Conservation (phyloP, 2,329 filamentous ascomycete genomes). For the Acrodontium crateriforme region DNA sequence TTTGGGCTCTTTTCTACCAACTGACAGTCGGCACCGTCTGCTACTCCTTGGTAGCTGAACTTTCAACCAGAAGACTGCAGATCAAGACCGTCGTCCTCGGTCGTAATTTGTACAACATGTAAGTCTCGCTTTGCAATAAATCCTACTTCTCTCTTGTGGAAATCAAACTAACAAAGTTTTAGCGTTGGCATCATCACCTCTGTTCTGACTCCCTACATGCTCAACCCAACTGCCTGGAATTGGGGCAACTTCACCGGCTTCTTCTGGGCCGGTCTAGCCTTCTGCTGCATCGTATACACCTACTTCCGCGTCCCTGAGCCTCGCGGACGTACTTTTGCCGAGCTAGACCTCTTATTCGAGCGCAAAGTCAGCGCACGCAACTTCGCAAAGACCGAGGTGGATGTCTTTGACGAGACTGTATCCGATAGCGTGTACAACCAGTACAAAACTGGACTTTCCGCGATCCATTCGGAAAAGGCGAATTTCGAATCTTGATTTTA, state of each 20-base stretch:
- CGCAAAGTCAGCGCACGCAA: constrained; percentile 55
- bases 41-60: constrained; percentile 75
- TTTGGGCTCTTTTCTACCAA: constrained; percentile 74
- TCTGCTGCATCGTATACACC: constrained; percentile 66
- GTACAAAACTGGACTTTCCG: constrained; percentile 9
- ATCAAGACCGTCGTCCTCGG: constrained; percentile 87
- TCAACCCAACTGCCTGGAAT: constrained; percentile 75
- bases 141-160: not conserved
- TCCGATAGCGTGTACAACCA: constrained; percentile 13
- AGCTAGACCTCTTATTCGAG: constrained; percentile 77
- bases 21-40: constrained; percentile 78
- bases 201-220: constrained; percentile 81
- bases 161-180: too few species aligned
- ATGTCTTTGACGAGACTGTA: constrained; percentile 38
- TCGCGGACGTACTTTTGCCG: constrained; percentile 65
- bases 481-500: too few species aligned
- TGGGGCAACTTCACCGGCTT: constrained; percentile 82
- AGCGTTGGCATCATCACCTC: too few species aligned
- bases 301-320: constrained; percentile 74
- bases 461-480: constrained; percentile 8
- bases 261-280: constrained; percentile 75
- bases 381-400: constrained; percentile 46
- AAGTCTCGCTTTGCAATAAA: constrained; percentile 40
- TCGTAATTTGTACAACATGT: constrained; percentile 62
- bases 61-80: constrained; percentile 68